Conservation (phyloP, 2,329 filamentous ascomycete genomes). For the Myriosclerotinia duriaeana region DNA sequence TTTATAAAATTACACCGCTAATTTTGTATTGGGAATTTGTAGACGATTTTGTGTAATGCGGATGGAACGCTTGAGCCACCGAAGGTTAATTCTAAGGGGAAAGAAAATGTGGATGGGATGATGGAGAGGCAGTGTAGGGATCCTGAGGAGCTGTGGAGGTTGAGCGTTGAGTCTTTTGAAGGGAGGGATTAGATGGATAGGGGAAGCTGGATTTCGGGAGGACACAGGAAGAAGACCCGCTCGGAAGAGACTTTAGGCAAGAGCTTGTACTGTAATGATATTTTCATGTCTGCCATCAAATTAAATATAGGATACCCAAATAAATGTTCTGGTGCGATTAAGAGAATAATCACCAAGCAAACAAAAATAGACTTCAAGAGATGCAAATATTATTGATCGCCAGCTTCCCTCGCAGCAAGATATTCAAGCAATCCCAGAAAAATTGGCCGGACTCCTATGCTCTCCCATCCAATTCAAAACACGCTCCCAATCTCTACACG, state of each 20-base stretch:
- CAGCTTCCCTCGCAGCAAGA: neutral
- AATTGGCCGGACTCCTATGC: constrained; percentile 7
- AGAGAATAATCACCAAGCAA: neutral
- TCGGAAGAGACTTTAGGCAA: neutral
- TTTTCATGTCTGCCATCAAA: neutral
- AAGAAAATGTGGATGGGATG: constrained; percentile 21
- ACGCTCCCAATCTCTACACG: constrained; percentile 10
- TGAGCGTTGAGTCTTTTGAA: constrained; percentile 18
- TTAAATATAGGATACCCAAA: neutral
- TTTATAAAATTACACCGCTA: neutral
- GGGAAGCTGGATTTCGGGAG: neutral
- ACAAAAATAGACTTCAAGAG: neutral
- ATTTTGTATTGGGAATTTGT: neutral
- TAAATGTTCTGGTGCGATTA: neutral
- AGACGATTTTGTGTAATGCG: constrained; percentile 16
- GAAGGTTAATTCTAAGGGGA: neutral
- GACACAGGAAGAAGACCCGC: neutral
- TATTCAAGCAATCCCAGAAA: neutral
- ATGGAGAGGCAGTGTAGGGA: constrained; percentile 16
- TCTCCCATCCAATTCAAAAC: constrained; percentile 13
- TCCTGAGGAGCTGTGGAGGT: constrained; percentile 3
- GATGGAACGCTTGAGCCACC: constrained; percentile 22
- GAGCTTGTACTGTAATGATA: neutral
- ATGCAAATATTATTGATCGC: neutral
- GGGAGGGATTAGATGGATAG: neutral